phyloP scores from a whole-genome alignment of 768 basidiomycete species.

The Suillus variegatus region DNA sequence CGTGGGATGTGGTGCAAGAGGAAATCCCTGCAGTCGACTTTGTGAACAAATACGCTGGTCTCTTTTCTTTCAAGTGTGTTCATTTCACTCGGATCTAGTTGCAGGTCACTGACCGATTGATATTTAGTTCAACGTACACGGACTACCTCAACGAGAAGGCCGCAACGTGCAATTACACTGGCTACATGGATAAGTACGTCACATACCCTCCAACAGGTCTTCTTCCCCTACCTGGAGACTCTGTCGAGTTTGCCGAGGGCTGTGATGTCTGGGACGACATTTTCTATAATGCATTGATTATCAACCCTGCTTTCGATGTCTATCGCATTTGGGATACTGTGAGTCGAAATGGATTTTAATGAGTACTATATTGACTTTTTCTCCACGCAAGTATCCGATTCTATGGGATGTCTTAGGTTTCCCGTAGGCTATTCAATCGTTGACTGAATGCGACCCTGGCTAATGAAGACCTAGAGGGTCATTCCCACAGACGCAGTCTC shows the following conservation, averaged over 20 bases:
- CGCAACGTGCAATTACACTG: constrained; percentile 58
- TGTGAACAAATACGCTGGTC: constrained; percentile 68
- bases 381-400: constrained; percentile 48
- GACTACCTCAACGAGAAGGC: constrained; percentile 55
- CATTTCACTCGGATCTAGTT: not conserved
- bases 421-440: constrained; percentile 50
- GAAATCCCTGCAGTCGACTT: constrained; percentile 75
- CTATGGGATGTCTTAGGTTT: constrained; percentile 84
- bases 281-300: constrained; percentile 55
- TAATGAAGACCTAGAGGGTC: no score
- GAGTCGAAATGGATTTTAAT: no score
- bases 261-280: constrained; percentile 74
- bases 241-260: constrained; percentile 43
- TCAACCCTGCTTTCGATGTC: constrained; percentile 78
- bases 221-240: constrained; percentile 69
- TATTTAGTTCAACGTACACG: constrained; percentile 57
- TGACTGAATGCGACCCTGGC: no score
- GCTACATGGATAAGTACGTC: constrained; percentile 61
- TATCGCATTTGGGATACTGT: constrained; percentile 77
- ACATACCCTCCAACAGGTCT: constrained; percentile 68
- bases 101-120: no score
- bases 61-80: constrained; percentile 72
- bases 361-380: no score
- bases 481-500: no score
- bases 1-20: constrained; percentile 63